Evolutionary conservation across 2,329 filamentous ascomycete species (phyloP), one percentile per base, ranked within the genome.

Genomic region (Cladophialophora psammophila): DNA sequence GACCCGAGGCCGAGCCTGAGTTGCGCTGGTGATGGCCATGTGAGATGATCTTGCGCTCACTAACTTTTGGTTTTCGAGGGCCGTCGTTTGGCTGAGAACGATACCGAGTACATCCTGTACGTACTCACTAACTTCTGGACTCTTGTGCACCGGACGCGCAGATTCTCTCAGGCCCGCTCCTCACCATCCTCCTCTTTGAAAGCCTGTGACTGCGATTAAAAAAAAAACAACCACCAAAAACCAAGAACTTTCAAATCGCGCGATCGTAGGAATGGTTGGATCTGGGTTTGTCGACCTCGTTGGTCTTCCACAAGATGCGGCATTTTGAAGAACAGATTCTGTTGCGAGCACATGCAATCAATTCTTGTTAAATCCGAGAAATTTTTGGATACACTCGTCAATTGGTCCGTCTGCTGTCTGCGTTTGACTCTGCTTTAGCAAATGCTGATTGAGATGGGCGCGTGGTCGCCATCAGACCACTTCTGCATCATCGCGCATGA

Each of bases 401-500:
- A 48, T 50, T 50, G 18, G 45, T 8, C 26, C 3, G 45, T 60
- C 42, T 34, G 48, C 56, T 9, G 12, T 15, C n/a, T 45, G 20
- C 50, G 32, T 50, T 60, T 66, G 48, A 26, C 9, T 36, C n/a
- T 52, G 48, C 54, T 62, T 15, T 50, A 20, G 45, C 18, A 38
- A 13, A 38, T 26, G 18, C 9, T 26, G 18, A 45, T 45, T 45
- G 40, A 18, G 18, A 26, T 20, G 15, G 3, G n/a, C 40, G 55
- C 34, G 6, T 45, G 13, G 60, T 26, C 26, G 35, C 13, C 31
- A 62, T 67, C 65, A 67, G 60, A 48, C 65, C 65, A 67, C 65
- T 52, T 63, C 42, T 50, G 60, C 65, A 63, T 64, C 63, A 67
- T 60, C 60, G 54, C 60, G 54, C 32, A 48, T 31, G 26, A 32